These are phyloP conservation scores for Endothia cerciana DNA, from an alignment of 2,329 filamentous ascomycete genomes.

Conservation along the genomic window DNA sequence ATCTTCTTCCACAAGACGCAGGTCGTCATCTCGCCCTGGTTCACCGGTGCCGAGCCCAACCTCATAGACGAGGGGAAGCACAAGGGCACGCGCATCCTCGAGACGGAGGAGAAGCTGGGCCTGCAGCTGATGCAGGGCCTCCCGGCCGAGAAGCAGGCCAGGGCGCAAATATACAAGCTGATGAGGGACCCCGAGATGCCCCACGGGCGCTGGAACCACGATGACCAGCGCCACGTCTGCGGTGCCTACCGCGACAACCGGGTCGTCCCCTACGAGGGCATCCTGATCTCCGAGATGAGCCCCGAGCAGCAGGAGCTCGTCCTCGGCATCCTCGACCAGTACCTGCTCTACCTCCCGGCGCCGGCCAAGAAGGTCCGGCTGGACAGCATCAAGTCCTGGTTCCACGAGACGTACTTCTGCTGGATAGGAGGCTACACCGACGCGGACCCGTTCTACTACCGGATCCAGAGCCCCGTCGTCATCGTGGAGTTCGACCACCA, in stretches of 20 bases:
- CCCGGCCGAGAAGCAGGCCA: conserved; percentile 45
- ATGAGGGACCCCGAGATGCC: conserved; percentile 70
- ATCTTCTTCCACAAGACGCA: conserved; percentile 68
- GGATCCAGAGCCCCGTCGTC: conserved; percentile 76
- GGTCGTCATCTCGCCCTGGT: conserved; percentile 73
- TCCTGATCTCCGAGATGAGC: conserved; percentile 56
- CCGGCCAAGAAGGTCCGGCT: conserved; percentile 58
- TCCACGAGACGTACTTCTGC: conserved; percentile 75
- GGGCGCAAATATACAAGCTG: conserved; percentile 60
- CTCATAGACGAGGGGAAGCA: conserved; percentile 68
- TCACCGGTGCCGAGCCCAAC: conserved; percentile 81
- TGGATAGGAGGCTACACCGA: conserved; percentile 76
- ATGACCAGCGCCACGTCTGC: conserved; percentile 78
- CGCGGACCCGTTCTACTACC: conserved; percentile 75
- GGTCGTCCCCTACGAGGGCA: conserved; percentile 73
- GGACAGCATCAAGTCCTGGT: conserved; percentile 55
- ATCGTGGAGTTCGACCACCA: conserved; percentile 81
- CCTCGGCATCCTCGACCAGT: conserved; percentile 64
- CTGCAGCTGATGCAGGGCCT: conserved; percentile 72
- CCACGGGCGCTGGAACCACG: conserved; percentile 74
- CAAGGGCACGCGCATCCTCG: conserved; percentile 67
- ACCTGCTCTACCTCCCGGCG: conserved; percentile 68
- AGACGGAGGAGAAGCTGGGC: conserved; percentile 66
- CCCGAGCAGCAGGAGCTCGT: conserved; percentile 56
- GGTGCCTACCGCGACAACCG: conserved; percentile 81